Percentiles rank a stretch among this genome's conserved stretches.
Evolutionary conservation across 352 stramenopile species (phyloP).

Genomic region (Globisporangium cystogenes): DNA sequence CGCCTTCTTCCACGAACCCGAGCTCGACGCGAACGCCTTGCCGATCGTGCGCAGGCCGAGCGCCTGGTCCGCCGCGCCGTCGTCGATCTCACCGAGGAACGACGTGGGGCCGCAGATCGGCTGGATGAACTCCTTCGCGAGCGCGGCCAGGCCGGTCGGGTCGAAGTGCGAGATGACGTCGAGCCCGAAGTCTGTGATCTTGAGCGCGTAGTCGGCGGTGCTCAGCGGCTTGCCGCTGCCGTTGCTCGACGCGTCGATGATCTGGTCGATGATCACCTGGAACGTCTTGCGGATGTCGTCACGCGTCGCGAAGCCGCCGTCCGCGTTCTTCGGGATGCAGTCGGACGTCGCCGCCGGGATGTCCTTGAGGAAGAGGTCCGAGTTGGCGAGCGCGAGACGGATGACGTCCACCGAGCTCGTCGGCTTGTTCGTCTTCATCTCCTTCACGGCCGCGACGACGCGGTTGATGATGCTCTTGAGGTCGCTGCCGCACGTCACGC

Average conservation of each 20-base stretch:
- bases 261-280: slow-evolving; percentile 47
- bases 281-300: slow-evolving; percentile 48
- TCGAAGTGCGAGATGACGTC: slow-evolving; percentile 26
- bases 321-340: slow-evolving; percentile 32
- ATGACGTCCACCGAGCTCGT: slow-evolving; percentile 31
- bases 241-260: slow-evolving; percentile 28
- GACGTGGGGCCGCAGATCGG: slow-evolving; percentile 46
- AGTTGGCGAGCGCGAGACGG: slow-evolving; percentile 30
- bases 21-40: slow-evolving; percentile 36
- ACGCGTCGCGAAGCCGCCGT: slow-evolving; percentile 30
- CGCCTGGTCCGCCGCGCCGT: slow-evolving; percentile 29
- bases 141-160: slow-evolving; percentile 27
- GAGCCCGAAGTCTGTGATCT: slow-evolving; percentile 26
- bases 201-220: slow-evolving; percentile 21
- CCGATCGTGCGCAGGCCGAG: slow-evolving; percentile 33
- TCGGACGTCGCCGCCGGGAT: slow-evolving; percentile 37
- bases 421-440: slow-evolving; percentile 23
- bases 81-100: slow-evolving; percentile 39
- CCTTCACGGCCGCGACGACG: slow-evolving; percentile 27
- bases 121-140: slow-evolving; percentile 46
- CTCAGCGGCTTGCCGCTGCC: slow-evolving; percentile 11
- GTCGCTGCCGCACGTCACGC: slow-evolving; percentile 33
- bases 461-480: slow-evolving; percentile 46
- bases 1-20: slow-evolving; percentile 30
- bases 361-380: slow-evolving; percentile 31